phyloP scores from a whole-genome alignment of 2,329 filamentous ascomycete species.

The Aspergillus niger region DNA sequence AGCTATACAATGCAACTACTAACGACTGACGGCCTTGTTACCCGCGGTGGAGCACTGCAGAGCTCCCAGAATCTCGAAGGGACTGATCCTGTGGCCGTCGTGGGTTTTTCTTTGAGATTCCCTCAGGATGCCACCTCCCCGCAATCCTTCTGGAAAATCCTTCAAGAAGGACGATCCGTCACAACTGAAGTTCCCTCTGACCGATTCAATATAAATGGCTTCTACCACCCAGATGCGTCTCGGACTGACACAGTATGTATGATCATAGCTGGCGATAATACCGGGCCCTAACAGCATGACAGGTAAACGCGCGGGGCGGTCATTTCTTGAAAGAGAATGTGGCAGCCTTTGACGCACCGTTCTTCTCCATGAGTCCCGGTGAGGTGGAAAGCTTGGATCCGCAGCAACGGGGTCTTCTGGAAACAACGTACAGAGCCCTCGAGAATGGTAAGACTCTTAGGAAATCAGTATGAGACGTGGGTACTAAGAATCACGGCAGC shows the following conservation, averaged over 20 bases:
- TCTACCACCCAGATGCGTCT: too few species aligned
- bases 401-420: background rate
- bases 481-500: background rate
- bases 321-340: background rate
- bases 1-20: too few species aligned
- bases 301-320: too few species aligned
- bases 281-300: too few species aligned
- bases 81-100: conserved; percentile 13
- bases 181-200: too few species aligned
- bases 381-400: background rate
- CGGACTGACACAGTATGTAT: too few species aligned
- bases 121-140: background rate
- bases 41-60: too few species aligned
- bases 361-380: background rate
- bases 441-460: too few species aligned
- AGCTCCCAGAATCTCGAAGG: too few species aligned
- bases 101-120: background rate
- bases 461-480: background rate
- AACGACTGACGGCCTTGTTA: too few species aligned
- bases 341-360: background rate
- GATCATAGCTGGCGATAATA: too few species aligned
- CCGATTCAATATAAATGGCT: too few species aligned
- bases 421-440: background rate
- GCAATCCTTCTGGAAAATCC: background rate
- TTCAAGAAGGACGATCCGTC: background rate